Base-by-base conservation (phyloP, 2,329 filamentous ascomycete species). In the Fusarium tjaetaba region DNA sequence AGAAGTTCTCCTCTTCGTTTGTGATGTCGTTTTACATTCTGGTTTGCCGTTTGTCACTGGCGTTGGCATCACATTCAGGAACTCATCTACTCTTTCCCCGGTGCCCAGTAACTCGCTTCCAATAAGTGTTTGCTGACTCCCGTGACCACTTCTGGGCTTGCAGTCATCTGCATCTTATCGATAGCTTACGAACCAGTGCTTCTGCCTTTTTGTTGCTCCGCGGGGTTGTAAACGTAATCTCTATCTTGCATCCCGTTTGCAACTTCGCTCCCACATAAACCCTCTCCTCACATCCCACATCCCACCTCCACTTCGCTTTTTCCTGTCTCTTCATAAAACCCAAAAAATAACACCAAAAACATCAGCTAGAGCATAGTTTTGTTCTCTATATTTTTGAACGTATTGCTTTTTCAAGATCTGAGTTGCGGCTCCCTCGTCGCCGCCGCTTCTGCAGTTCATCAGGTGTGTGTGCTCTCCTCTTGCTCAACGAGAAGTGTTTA, bases 381-480 rank as follows among this genome's bases (percentile, higher is more conserved):
- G 48, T 41, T 55, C 42, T 55, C 48, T 53, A n/a, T 28, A 46
- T 53, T 70, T 52, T 70, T 45, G 59, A 46, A 30, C 22, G 16
- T 26, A 70, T 70, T 10, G 14, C 38, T 39, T 39, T 39, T 39
- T 38, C 18, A 38, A 38, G 36, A 20, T 11, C 36, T 11, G 36
- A 38, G 36, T 38, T 20, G 36, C 36, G 36, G 20, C 36, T 38
- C 36, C 36, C 18, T 38, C 36, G 36, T 38, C 18, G 36, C 36
- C 36, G 36, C 36, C 36, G 20, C 38, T 39, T 39, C 20, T 22
- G 38, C 20, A 13, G 38, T 13, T 13, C 20, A 16, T 14, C 9
- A 41, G 39, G 66, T 64, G 34, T 32, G 20, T 26, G 16, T 11
- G 11, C 13, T 22, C 18, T 26, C 30, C 2, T 55, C 14, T 14